Percentiles rank a stretch among this genome's conserved stretches.
These are phyloP conservation scores for Fusarium nodosum DNA, from an alignment of 2,329 filamentous ascomycete genomes.

Conservation along the genomic window DNA sequence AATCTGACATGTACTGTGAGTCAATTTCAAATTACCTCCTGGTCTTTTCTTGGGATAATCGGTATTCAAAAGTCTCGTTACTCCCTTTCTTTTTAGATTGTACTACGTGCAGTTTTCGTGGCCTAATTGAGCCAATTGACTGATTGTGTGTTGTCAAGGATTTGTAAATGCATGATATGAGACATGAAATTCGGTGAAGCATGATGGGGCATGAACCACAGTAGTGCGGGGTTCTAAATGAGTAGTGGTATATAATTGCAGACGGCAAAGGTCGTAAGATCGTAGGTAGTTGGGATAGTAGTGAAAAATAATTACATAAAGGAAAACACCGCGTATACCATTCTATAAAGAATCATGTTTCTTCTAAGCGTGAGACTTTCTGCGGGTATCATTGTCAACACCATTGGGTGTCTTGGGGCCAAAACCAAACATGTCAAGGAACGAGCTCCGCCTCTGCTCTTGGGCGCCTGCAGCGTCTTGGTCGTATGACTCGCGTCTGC, in stretches of 20 bases:
- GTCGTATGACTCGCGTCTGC: constrained; percentile 30
- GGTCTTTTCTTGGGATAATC: no score
- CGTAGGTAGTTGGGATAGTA: constrained; percentile 5
- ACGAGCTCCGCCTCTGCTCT: constrained; percentile 34
- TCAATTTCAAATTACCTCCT: neutral
- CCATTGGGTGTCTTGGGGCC: constrained; percentile 20
- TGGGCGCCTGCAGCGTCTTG: constrained; percentile 3
- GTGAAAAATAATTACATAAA: constrained; percentile 5
- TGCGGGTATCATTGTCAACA: constrained; percentile 25
- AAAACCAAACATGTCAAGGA: constrained; percentile 38
- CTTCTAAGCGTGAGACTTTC: constrained; percentile 33
- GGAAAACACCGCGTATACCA: neutral
- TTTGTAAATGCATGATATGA: constrained; percentile 8
- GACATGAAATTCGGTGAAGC: neutral
- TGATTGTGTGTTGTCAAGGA: neutral
- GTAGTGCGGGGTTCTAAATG: neutral
- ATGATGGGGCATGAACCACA: neutral
- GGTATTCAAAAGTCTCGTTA: no score
- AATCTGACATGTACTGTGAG: neutral
- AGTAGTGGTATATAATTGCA: constrained; percentile 10
- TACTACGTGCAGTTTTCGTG: neutral
- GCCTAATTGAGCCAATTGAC: neutral
- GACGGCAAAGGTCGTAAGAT: neutral
- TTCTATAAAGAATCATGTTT: constrained; percentile 5
- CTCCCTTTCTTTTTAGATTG: neutral